Base-by-base conservation (phyloP, 805 yeast species). In the Ogataea corticis region DNA sequence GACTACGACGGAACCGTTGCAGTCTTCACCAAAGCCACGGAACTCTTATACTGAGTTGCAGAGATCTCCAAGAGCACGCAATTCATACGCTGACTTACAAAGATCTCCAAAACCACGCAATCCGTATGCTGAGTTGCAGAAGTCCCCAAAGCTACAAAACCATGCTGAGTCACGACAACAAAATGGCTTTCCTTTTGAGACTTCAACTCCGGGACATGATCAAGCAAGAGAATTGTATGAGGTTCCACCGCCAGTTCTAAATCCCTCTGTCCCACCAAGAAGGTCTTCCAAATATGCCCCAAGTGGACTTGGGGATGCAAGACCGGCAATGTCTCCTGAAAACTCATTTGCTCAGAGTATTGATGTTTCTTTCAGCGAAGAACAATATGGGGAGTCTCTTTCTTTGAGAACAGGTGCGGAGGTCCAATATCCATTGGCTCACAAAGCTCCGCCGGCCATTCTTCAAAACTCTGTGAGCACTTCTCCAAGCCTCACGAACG, bases 371-470 rank as follows among this genome's bases (percentile, higher is more conserved):
- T 33, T 33, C 18, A 14, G 38, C 9, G 19, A 4, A 11, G 52
- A 44, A 9, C 41, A 33, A 7, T 44, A 48, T 32, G 43, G 43
- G 10, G 51, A 48, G 29, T 46, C 52, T 10, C 35, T 41, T 19
- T 45, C 52, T 2, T 54, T 51, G 19, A 48, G 41, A 32, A 46
- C 56, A 12, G 56, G 52, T 27, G 25, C 28, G 3, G 33, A 44
- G 19, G 38, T 52, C 7, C 47, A 45, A 16, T 47, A 54, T 14
- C 57, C 57, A 2, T 32, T 46, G 15, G 55, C 55, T 10, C 41
- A 37, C 29, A 53, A 43, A 29, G 45, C 51, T 4, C 36, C 33
- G 14, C 36, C 33, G 14, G 14, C 39, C 4, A 40, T 17, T 31
- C 41, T 39, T 16, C 33, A 33, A 28, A 33, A 39, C 28, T 41